Conservation (phyloP, 495 filamentous ascomycete species). For the Neurospora sp. region DNA sequence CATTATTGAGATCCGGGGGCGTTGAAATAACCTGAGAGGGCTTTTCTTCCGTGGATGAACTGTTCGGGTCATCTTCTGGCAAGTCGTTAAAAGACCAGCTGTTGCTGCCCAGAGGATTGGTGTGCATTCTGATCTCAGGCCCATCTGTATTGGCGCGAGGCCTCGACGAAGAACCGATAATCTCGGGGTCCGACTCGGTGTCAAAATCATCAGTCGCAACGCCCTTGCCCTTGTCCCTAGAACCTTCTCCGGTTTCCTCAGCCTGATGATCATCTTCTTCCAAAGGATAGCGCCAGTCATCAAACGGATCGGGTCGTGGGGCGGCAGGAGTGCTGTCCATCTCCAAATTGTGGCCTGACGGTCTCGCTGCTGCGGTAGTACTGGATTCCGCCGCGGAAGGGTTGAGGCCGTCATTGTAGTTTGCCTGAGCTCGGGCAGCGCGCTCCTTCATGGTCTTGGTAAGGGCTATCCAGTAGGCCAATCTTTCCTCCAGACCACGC, state of each 20-base stretch:
- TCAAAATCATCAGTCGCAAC: constrained; percentile 1
- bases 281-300: background rate
- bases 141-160: constrained; percentile 39
- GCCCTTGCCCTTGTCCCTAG: constrained; percentile 5
- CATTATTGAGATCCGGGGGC: background rate
- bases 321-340: background rate
- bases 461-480: constrained; percentile 39
- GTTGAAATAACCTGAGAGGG: background rate
- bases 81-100: constrained; percentile 36
- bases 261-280: background rate
- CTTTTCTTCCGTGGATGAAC: background rate
- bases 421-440: background rate
- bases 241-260: background rate
- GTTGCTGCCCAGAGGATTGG: constrained; percentile 38
- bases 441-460: constrained; percentile 21
- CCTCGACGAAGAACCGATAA: constrained; percentile 8
- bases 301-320: background rate
- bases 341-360: background rate
- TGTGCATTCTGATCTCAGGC: constrained; percentile 18
- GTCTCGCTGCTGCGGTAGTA: background rate
- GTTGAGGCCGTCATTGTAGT: background rate
- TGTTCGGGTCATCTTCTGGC: constrained; percentile 4
- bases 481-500: constrained; percentile 45
- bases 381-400: background rate
- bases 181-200: background rate